Base-by-base conservation (phyloP, 164 flowering plant species). In the Nymphaea thermarum region DNA sequence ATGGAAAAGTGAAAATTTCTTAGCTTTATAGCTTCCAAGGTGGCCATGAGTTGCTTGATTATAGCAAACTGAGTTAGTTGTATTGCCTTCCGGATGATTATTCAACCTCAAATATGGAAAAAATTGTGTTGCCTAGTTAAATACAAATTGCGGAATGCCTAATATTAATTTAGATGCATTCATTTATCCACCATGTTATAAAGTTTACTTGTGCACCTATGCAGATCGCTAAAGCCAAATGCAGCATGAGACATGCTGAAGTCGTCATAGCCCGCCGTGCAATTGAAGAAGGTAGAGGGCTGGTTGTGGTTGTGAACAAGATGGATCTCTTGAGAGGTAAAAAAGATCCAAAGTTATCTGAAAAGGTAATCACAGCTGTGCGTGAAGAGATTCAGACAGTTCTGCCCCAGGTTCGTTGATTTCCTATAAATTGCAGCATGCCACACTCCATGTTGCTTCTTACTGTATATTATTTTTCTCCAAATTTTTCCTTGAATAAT, bases 271-370 rank as follows among this genome's bases (percentile, higher is more conserved):
- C 97, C 47, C 86, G 99, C 78, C 84, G 80, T 67, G 96, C 99
- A 43, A 87, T 94, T 43, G 99, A 90, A 77, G 99, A 91, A 82
- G 99, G 99, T 42, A 89, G 99, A 63, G 96, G 93, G 59, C 77
- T 94, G 81, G 86, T 94, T 44, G 87, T 94, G 44, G 77, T 94
- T 72, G 96, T 88, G 77, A 94, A 91, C 83, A 91, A 94, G 83
- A 89, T 94, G 93, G 97, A 94, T 80, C 89, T 88, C 71, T 76
- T 94, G 62, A 82, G 77, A 70, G 91, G 93, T 62, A 84, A 73
- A 70, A 60, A 78, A 25, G 84, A 85, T 67, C 63, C 80, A 5
- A 71, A 72, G 63, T 65, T 75, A 64, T 83, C 78, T 73, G 82
- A 86, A 71, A 84, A 83, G 79, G 89, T 94, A 65, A 68, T 80